Percentiles rank a stretch among this genome's conserved stretches.
Conservation (phyloP, 2,329 filamentous ascomycete species). For the Huntiella bhutanensis region DNA sequence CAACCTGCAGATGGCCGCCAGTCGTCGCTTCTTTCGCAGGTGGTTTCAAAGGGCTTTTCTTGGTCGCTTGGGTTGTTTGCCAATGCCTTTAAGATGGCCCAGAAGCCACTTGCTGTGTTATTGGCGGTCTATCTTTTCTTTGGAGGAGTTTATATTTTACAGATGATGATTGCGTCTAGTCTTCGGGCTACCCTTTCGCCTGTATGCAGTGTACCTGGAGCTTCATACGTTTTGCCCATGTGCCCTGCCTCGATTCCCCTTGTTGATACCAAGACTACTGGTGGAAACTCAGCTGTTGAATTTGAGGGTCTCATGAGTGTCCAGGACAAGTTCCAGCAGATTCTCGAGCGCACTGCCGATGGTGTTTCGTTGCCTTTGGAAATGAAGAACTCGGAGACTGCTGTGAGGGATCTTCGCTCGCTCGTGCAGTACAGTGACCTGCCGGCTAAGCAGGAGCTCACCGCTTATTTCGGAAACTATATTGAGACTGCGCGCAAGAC, state of each 20-base stretch:
- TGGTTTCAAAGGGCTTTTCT: conserved; percentile 21
- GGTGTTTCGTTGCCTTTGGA: conserved; percentile 52
- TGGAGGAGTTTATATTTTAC: conserved; percentile 37
- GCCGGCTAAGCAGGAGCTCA: conserved; percentile 48
- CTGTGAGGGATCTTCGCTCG: conserved; percentile 54
- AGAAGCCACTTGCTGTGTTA: conserved; percentile 43
- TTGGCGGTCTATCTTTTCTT: conserved; percentile 42
- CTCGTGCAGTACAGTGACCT: conserved; percentile 53
- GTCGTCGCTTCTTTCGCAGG: conserved; percentile 20
- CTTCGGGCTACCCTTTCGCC: conserved; percentile 45
- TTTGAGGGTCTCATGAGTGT: conserved; percentile 59
- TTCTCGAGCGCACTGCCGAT: conserved; percentile 47
- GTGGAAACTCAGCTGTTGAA: conserved; percentile 27
- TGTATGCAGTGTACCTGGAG: conserved; percentile 50
- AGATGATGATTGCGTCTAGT: conserved; percentile 43
- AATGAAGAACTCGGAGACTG: conserved; percentile 60
- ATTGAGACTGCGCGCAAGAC: conserved; percentile 48
- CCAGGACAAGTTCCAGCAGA: conserved; percentile 58
- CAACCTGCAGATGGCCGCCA: conserved; percentile 16
- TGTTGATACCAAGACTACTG: conserved; percentile 14
- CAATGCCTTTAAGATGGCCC: conserved; percentile 40
- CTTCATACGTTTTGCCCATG: conserved; percentile 19
- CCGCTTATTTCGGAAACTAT: conserved; percentile 59
- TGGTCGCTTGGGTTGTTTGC: conserved; percentile 38
- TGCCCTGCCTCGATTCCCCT: conserved; percentile 14